Conservation (phyloP, 441 rosid species). For the Aquilaria agallochum region DNA sequence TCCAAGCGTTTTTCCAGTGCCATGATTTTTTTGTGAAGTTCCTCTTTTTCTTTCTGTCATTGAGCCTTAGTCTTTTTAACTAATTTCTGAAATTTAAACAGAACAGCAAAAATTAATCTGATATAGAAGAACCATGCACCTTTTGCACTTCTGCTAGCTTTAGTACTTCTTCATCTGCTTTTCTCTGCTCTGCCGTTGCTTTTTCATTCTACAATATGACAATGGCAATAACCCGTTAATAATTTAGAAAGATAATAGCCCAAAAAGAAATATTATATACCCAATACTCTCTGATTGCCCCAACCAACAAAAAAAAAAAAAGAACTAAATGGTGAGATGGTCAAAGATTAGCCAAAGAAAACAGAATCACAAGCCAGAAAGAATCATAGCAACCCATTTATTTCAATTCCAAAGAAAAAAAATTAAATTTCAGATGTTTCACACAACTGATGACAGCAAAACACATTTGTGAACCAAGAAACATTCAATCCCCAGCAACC, state of each 20-base stretch:
- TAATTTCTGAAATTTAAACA: slow-evolving; percentile 1
- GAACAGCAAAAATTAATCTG: background rate
- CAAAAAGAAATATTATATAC: background rate
- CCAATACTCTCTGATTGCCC: background rate
- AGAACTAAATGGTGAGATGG: background rate
- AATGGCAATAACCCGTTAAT: too few relatives aligned
- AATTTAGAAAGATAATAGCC: too few relatives aligned
- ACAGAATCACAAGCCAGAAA: too few relatives aligned
- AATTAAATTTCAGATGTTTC: too few relatives aligned
- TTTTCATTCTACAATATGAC: slow-evolving; percentile 40
- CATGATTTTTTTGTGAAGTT: slow-evolving; percentile 39
- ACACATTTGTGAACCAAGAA: too few relatives aligned
- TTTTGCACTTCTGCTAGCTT: slow-evolving; percentile 60
- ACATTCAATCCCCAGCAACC: too few relatives aligned
- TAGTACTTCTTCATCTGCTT: slow-evolving; percentile 43
- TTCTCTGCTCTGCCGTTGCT: slow-evolving; percentile 65
- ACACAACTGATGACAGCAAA: too few relatives aligned
- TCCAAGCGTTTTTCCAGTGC: slow-evolving; percentile 55
- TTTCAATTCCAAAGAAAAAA: too few relatives aligned
- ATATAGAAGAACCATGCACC: slow-evolving; percentile 22
- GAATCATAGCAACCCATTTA: too few relatives aligned
- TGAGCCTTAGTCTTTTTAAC: background rate
- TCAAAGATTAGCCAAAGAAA: too few relatives aligned
- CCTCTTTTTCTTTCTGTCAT: slow-evolving; percentile 57
- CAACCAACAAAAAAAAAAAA: background rate